phyloP scores from a whole-genome alignment of 352 stramenopile genomes.

The Globisporangium acanthophoron region DNA sequence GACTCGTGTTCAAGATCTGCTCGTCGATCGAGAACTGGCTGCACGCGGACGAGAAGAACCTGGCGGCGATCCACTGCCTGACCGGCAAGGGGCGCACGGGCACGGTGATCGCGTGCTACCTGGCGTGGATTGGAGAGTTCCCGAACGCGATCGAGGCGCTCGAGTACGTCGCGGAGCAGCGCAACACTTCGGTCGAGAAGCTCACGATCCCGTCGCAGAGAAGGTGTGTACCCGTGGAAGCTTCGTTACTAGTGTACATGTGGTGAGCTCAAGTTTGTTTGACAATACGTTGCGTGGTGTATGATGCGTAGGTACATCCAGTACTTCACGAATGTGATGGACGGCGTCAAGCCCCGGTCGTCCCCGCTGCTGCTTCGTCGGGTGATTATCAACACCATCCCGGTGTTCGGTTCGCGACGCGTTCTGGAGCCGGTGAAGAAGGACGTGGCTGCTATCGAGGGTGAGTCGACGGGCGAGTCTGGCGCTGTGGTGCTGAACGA shows the following conservation, averaged over 20 bases:
- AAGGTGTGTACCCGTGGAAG: constrained; percentile 18
- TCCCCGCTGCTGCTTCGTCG: constrained; percentile 93
- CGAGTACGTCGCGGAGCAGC: constrained; percentile 90
- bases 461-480: constrained; percentile 8
- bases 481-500: constrained; percentile 19
- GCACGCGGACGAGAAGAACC: constrained; percentile 92
- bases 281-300: background rate
- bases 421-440: constrained; percentile 56
- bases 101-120: constrained; percentile 93
- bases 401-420: constrained; percentile 72
- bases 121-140: constrained; percentile 93
- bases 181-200: constrained; percentile 84
- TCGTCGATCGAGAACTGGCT: constrained; percentile 97
- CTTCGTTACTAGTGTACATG: constrained; percentile 10
- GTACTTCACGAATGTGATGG: constrained; percentile 98
- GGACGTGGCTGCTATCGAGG: constrained; percentile 19
- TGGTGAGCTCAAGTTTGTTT: too few species aligned
- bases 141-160: constrained; percentile 91
- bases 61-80: constrained; percentile 96
- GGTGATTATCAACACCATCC: constrained; percentile 95
- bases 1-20: constrained; percentile 96
- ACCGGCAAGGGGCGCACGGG: constrained; percentile 94
- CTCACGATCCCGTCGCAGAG: constrained; percentile 96
- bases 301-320: constrained; percentile 87
- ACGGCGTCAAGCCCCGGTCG: constrained; percentile 91